Evolutionary conservation across 768 basidiomycete genomes (phyloP).

Genomic region (Piloderma croceum): DNA sequence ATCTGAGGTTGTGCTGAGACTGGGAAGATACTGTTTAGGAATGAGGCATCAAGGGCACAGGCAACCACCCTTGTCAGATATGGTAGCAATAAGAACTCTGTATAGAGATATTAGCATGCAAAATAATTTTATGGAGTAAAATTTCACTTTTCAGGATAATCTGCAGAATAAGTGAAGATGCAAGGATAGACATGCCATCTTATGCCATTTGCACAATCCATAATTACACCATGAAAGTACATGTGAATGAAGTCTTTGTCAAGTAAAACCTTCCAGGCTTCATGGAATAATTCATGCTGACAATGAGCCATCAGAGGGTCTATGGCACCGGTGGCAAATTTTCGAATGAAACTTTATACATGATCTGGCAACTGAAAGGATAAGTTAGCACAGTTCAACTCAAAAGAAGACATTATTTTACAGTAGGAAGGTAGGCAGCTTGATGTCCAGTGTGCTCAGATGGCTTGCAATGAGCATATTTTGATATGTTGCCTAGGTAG

Average conservation of each 20-base stretch:
- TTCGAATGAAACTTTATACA: slow-evolving; percentile 22
- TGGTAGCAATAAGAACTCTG: slow-evolving; percentile 24
- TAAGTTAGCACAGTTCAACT: not conserved
- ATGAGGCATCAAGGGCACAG: slow-evolving; percentile 27
- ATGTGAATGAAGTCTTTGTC: slow-evolving; percentile 30
- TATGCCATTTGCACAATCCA: slow-evolving; percentile 27
- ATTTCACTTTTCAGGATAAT: slow-evolving; percentile 38
- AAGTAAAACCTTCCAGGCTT: slow-evolving; percentile 22
- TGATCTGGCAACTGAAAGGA: slow-evolving; percentile 22
- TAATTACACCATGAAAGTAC: slow-evolving; percentile 28
- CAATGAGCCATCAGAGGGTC: slow-evolving; percentile 24
- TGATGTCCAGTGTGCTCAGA: slow-evolving; percentile 31
- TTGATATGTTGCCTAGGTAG: slow-evolving; percentile 17
- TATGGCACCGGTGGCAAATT: slow-evolving; percentile 6
- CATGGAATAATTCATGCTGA: slow-evolving; percentile 27
- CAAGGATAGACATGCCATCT: slow-evolving; percentile 26
- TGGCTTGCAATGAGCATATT: slow-evolving; percentile 24
- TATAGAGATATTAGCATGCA: too few species aligned
- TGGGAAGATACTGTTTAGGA: slow-evolving; percentile 9
- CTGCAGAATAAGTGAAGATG: slow-evolving; percentile 32
- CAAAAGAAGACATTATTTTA: slow-evolving; percentile 11
- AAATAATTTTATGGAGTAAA: too few species aligned
- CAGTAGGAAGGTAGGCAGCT: slow-evolving; percentile 38
- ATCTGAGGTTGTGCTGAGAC: slow-evolving; percentile 18
- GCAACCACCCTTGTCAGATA: slow-evolving; percentile 18